Conservation (phyloP, 441 rosid genomes). For the Kokia cookei region DNA sequence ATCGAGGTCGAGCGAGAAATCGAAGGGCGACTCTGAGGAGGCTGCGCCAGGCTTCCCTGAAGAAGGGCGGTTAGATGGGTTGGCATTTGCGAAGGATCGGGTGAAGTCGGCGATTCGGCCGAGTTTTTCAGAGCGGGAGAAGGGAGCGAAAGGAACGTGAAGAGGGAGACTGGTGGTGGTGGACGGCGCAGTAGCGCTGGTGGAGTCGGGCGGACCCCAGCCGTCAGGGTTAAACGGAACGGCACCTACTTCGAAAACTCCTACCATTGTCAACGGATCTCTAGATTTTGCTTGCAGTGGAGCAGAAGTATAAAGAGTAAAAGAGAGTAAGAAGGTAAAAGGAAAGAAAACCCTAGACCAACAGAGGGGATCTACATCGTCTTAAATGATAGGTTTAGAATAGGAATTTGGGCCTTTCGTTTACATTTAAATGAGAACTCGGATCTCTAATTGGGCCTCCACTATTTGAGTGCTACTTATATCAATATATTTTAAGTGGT, state of each 20-base stretch:
- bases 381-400: neutral
- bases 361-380: neutral
- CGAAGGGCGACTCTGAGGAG: conserved; percentile 48
- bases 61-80: conserved; percentile 27
- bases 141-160: conserved; percentile 63
- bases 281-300: neutral
- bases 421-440: neutral
- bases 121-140: conserved; percentile 81
- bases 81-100: conserved; percentile 31
- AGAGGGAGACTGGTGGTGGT: conserved; percentile 37
- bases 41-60: conserved; percentile 19
- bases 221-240: conserved; percentile 80
- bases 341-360: neutral
- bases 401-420: neutral
- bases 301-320: neutral
- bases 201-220: conserved; percentile 82
- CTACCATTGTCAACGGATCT: conserved; percentile 23
- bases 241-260: conserved; percentile 50
- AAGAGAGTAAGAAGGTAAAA: neutral
- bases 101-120: conserved; percentile 95
- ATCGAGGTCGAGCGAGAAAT: conserved; percentile 63
- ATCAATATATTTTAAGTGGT: too few relatives aligned
- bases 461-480: neutral
- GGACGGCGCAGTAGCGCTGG: conserved; percentile 15
- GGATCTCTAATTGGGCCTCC: neutral